Base-by-base conservation (phyloP, 1,284 basidiomycete species). In the Microbotryum lychnidis-dioicae region DNA sequence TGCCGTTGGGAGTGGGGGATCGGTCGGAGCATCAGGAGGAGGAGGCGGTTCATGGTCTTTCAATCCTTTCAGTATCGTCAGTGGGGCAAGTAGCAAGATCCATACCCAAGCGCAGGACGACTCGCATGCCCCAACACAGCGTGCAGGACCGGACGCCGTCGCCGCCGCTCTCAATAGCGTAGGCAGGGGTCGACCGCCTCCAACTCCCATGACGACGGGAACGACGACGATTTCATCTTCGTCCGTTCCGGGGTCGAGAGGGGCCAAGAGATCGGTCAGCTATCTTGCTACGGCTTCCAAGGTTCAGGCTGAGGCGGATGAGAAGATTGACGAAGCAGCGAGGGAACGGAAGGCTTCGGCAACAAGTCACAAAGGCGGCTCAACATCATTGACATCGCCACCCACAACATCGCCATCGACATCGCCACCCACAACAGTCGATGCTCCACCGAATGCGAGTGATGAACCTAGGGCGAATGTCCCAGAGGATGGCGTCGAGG, bases 61-160 rank as follows among this genome's bases (percentile, higher is more conserved):
- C 50, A 62, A 62, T 54, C 61, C 61, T 10, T 62, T 62, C 50
- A 20, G 23, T 8, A 50, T 54, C 27, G 27, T 56, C 21, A 37
- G 48, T 16, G 50, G 27, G 18, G 23, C 9, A 7, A 23, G 20
- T n/a, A 31, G 42, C 37, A 23, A n/a, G 44, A 20, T 9, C 50
- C 6, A 25, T 48, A 5, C 21, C 53, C 5, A 18, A 46, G 8
- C 54, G 45, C 21, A 5, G 44, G 45, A 27, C 54, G 25, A 47
- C 44, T 7, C 23, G 5, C 25, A 31, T 10, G 18, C 9, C 10
- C 20, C 12, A 18, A 12, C 25, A 49, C 16, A 31, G 49, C 23
- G 46, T 37, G 27, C 20, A 23, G 48, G 48, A 44, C 57, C 65
- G 7, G 60, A 64, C 21, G 65, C 63, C 14, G 62, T 67, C 31